These are phyloP conservation scores for Fusarium luffae DNA, from an alignment of 2,329 filamentous ascomycete genomes.

Conservation along the genomic window DNA sequence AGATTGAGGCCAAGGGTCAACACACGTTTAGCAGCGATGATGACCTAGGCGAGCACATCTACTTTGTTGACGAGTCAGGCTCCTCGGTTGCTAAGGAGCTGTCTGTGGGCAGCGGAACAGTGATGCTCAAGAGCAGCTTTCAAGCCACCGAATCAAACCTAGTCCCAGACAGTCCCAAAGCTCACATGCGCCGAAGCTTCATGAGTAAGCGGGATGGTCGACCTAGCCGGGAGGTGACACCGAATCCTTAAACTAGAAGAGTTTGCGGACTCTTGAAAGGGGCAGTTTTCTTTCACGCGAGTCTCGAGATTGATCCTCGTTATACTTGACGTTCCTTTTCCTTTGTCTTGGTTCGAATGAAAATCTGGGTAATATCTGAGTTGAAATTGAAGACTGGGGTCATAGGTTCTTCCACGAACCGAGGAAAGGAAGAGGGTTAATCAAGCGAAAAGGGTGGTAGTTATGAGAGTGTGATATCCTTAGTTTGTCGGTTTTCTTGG, in stretches of 20 bases:
- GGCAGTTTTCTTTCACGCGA: conserved; percentile 1
- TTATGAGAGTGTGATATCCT: conserved; percentile 32
- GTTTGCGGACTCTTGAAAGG: not conserved
- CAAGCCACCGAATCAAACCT: conserved; percentile 59
- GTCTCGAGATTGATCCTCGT: conserved; percentile 9
- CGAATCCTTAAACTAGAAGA: conserved; percentile 46
- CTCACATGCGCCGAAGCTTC: conserved; percentile 64
- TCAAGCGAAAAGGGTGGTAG: conserved; percentile 8
- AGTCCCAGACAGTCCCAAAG: conserved; percentile 60
- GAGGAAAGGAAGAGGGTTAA: not conserved
- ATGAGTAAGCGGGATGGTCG: conserved; percentile 63
- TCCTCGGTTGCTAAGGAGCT: conserved; percentile 77
- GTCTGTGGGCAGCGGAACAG: conserved; percentile 75
- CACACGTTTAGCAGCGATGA: conserved; percentile 86
- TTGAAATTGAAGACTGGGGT: not conserved
- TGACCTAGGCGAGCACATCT: conserved; percentile 84
- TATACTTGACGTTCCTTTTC: conserved; percentile 15
- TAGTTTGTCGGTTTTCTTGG: conserved; percentile 28
- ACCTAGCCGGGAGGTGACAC: conserved; percentile 57
- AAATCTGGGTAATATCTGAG: conserved; percentile 31
- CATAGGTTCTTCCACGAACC: conserved; percentile 19
- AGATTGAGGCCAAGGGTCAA: conserved; percentile 86
- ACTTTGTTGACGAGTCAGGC: conserved; percentile 87
- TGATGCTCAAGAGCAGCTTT: conserved; percentile 81
- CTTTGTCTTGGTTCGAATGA: conserved; percentile 23